Evolutionary conservation across 2,329 filamentous ascomycete genomes (phyloP).

Genomic region (Colletotrichum lini): DNA sequence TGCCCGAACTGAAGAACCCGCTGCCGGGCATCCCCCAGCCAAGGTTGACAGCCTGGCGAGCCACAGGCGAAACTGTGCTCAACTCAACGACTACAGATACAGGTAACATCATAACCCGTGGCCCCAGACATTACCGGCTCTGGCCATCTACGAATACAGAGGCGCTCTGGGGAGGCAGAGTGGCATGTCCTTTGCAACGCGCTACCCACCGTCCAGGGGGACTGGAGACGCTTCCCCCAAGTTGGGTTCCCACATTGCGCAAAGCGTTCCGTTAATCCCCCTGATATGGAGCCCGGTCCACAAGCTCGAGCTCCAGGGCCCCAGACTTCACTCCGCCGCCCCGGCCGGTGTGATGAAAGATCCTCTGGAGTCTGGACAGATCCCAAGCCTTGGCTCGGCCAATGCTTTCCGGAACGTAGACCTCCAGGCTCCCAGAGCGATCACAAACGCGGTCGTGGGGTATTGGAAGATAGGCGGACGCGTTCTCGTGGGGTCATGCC

Average conservation of each 20-base stretch:
- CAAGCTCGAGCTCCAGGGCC: constrained; percentile 17
- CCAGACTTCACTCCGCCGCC: constrained; percentile 23
- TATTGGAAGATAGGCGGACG: background rate
- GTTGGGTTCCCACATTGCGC: background rate
- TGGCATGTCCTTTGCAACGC: background rate
- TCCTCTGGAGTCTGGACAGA: background rate
- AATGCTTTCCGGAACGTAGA: constrained; percentile 8
- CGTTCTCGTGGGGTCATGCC: background rate
- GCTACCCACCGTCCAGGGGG: background rate
- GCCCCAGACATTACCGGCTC: background rate
- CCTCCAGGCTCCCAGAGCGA: background rate
- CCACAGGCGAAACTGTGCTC: background rate
- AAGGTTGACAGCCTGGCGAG: background rate
- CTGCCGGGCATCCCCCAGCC: too few species aligned
- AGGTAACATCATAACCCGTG: background rate
- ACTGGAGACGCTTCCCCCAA: background rate
- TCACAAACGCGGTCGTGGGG: background rate
- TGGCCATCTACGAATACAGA: background rate
- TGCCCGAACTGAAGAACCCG: background rate
- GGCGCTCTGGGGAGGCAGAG: background rate
- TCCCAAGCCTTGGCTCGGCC: constrained; percentile 24
- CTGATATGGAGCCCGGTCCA: constrained; percentile 14
- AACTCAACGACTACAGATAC: background rate
- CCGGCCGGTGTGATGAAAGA: constrained; percentile 17
- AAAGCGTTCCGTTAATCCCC: background rate